Evolutionary conservation across 1,284 basidiomycete genomes (phyloP).

Genomic region (Bondarzewia mesenterica): DNA sequence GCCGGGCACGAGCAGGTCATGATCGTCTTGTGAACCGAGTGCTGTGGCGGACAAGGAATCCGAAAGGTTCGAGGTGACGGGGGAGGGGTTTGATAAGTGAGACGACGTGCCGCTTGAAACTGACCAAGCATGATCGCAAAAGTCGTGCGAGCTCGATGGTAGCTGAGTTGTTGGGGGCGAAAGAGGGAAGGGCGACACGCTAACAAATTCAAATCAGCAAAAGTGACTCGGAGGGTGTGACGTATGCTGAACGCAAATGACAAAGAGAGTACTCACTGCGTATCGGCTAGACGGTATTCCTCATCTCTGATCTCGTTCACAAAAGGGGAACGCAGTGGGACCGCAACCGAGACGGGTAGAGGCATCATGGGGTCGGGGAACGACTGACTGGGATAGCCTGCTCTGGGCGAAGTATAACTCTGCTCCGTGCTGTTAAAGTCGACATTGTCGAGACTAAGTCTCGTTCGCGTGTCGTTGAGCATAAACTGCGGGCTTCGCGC

Average conservation of each 20-base stretch:
- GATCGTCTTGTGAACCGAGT: background rate
- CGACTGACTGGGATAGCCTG: background rate
- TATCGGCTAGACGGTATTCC: too few relatives aligned
- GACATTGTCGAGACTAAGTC: background rate
- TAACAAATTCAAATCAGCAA: background rate
- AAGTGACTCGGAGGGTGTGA: too few relatives aligned
- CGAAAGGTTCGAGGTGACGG: conserved; percentile 7
- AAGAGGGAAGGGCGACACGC: background rate
- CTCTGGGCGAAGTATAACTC: background rate
- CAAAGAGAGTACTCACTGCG: too few relatives aligned
- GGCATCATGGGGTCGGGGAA: background rate
- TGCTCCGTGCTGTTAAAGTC: background rate
- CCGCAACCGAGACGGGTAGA: background rate
- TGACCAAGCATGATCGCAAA: background rate
- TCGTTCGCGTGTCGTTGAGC: background rate
- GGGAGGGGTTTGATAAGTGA: conserved; percentile 5
- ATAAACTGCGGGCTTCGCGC: background rate
- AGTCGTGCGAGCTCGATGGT: background rate
- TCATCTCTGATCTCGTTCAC: too few relatives aligned
- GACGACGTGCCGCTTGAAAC: background rate
- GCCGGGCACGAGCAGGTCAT: background rate
- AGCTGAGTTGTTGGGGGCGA: background rate
- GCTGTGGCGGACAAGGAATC: background rate
- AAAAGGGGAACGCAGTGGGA: background rate
- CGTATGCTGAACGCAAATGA: too few relatives aligned